phyloP scores from a whole-genome alignment of 257 asterid species.

The Marsdenia floribunda region DNA sequence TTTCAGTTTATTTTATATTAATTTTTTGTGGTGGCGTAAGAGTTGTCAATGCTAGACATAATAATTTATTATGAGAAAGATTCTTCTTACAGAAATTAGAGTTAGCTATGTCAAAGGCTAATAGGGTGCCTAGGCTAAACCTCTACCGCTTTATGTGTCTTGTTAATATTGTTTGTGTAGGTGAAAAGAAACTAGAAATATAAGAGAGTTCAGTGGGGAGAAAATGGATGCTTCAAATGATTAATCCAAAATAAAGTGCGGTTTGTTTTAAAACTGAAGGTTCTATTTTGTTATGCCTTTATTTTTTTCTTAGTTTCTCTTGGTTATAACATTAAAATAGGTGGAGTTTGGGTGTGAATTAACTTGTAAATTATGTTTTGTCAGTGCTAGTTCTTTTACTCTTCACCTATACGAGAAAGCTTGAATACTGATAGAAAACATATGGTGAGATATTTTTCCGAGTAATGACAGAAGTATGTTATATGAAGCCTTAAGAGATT shows the following conservation, averaged over 20 bases:
- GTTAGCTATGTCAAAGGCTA: neutral
- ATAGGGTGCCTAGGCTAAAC: neutral
- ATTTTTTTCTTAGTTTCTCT: neutral
- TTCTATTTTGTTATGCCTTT: neutral
- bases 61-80: neutral
- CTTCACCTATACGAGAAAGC: neutral
- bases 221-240: slow-evolving; percentile 3
- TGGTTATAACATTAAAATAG: neutral
- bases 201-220: neutral
- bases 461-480: neutral
- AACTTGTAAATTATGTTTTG: neutral
- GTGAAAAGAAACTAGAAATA: neutral
- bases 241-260: neutral
- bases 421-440: neutral
- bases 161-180: neutral
- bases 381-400: neutral
- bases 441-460: neutral
- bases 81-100: neutral
- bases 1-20: too few relatives aligned
- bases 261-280: neutral
- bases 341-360: neutral
- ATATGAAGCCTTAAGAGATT: neutral
- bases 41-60: neutral
- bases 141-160: neutral
- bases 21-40: neutral